A percentile compares a stretch with the other conserved stretches of the same genome.
Conservation (phyloP, 768 basidiomycete genomes). For the Lactarius evosmus region DNA sequence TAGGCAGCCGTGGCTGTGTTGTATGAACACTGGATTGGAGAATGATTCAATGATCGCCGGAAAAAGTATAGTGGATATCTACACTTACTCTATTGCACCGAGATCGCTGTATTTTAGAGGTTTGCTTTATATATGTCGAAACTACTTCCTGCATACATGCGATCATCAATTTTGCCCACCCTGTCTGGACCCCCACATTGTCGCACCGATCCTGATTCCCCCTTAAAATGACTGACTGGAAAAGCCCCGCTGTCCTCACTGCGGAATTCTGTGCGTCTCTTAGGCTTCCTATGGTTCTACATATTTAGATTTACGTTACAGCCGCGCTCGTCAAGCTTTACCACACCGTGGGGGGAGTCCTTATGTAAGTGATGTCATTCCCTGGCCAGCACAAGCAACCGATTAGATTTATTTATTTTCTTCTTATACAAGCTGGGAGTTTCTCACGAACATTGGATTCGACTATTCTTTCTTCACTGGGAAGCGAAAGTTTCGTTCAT, state of each 20-base stretch:
- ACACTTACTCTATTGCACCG: too few relatives aligned
- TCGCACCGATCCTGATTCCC: neutral
- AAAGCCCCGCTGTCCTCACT: neutral
- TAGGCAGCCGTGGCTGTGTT: too few relatives aligned
- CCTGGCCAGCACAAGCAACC: too few relatives aligned
- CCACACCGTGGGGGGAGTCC: slow-evolving; percentile 14
- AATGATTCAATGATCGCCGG: too few relatives aligned
- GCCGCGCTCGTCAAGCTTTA: neutral
- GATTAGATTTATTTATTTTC: neutral
- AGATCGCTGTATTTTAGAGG: neutral
- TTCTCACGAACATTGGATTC: neutral
- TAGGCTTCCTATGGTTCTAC: neutral
- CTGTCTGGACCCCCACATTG: neutral
- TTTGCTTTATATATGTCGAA: neutral
- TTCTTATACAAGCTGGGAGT: neutral
- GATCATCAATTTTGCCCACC: neutral
- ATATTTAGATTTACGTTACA: neutral
- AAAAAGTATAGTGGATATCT: too few relatives aligned
- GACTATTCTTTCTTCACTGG: neutral
- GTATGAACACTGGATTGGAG: too few relatives aligned
- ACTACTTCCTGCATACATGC: neutral
- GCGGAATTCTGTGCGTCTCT: neutral
- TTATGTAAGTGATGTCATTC: slow-evolving; percentile 7
- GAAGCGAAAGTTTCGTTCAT: neutral
- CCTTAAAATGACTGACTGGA: neutral